Percentiles rank a stretch among this genome's conserved stretches.
These are phyloP conservation scores for Talaromyces borbonicus DNA, from an alignment of 495 filamentous ascomycete species.

Conservation along the genomic window DNA sequence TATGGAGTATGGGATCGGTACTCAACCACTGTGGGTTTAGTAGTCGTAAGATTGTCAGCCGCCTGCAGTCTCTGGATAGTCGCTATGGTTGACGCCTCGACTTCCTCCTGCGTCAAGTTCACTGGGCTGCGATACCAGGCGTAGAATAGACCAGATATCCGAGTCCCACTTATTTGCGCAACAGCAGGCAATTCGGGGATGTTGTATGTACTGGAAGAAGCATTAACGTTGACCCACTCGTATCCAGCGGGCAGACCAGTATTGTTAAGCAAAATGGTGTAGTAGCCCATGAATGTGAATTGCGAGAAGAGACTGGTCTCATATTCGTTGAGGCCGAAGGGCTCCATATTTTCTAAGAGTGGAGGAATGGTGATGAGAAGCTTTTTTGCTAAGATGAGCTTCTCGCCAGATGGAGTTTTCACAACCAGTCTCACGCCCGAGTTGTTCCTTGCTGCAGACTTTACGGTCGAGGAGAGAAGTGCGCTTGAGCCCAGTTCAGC, in stretches of 20 bases:
- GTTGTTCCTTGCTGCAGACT: constrained; percentile 10
- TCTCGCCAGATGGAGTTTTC: constrained; percentile 20
- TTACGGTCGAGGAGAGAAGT: constrained; percentile 22
- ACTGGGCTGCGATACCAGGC: constrained; percentile 9
- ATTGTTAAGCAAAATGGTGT: constrained; percentile 23
- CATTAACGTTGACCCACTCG: constrained; percentile 19
- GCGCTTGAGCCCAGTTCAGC: constrained; percentile 16
- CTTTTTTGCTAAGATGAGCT: constrained; percentile 29
- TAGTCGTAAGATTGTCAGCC: constrained; percentile 9
- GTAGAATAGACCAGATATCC: constrained; percentile 8
- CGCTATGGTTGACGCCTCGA: constrained; percentile 9
- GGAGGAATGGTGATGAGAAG: constrained; percentile 28
- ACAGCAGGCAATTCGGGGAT: constrained; percentile 19
- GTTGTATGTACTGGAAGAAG: constrained; percentile 17
- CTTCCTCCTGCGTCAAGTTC: constrained; percentile 10
- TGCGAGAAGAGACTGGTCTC: constrained; percentile 29
- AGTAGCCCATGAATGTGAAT: constrained; percentile 28
- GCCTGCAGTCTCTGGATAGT: constrained; percentile 2
- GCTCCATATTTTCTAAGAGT: constrained; percentile 16
- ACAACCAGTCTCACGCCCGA: constrained; percentile 13
- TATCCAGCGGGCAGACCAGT: constrained; percentile 18
- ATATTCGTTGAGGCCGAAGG: constrained; percentile 21
- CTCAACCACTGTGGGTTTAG: constrained; percentile 14
- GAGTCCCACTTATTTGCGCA: constrained; percentile 13
- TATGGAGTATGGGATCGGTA: constrained; percentile 20